These are phyloP conservation scores for Akebia trifoliata DNA, from an alignment of 164 flowering plant genomes.

Conservation along the genomic window DNA sequence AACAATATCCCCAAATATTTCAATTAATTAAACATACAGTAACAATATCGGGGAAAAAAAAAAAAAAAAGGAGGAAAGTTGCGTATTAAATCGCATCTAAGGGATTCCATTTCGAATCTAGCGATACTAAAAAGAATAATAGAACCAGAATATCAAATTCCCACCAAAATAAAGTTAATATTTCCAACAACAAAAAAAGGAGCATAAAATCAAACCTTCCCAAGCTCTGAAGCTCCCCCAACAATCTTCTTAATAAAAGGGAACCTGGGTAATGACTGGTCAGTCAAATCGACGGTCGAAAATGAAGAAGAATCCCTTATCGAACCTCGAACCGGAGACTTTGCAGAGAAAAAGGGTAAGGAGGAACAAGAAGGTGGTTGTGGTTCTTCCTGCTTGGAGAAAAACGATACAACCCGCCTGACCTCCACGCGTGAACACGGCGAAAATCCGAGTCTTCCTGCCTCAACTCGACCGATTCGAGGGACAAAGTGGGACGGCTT, in stretches of 20 bases:
- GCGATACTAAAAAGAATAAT: too few species aligned
- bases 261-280: neutral
- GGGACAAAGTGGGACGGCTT: neutral
- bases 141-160: neutral
- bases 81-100: too few species aligned
- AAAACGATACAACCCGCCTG: too few species aligned
- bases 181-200: neutral
- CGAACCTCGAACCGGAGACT: neutral
- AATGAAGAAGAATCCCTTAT: neutral
- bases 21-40: too few species aligned
- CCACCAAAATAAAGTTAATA: too few species aligned
- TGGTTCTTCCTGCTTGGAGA: neutral
- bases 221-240: neutral
- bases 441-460: neutral
- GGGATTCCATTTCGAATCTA: too few species aligned
- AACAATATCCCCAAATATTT: too few species aligned
- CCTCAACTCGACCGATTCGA: neutral
- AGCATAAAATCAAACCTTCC: neutral
- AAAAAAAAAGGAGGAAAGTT: too few species aligned
- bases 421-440: neutral
- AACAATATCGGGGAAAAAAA: too few species aligned
- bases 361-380: neutral
- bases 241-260: slow-evolving; percentile 1
- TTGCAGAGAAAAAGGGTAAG: neutral
- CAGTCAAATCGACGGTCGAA: neutral